Evolutionary conservation across 2,329 filamentous ascomycete species (phyloP).

Genomic region (Daldinia sp.): DNA sequence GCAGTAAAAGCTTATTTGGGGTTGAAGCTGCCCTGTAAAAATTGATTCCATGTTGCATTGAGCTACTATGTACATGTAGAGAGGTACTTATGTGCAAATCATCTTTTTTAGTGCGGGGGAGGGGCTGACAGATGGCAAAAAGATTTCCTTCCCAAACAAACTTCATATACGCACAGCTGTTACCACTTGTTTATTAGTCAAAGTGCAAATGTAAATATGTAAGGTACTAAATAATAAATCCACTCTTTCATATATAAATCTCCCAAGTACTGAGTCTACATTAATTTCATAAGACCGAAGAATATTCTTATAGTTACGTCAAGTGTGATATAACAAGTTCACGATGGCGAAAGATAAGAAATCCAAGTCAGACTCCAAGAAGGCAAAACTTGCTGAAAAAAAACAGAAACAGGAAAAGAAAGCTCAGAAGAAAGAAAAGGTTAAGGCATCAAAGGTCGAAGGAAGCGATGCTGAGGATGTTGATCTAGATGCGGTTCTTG

Average conservation of each 20-base stretch:
- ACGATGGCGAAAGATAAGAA: constrained; percentile 63
- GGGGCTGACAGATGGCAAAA: constrained; percentile 36
- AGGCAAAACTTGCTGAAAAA: constrained; percentile 69
- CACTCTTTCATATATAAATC: neutral
- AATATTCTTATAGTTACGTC: neutral
- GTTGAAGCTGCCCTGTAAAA: constrained; percentile 19
- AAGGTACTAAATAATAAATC: constrained; percentile 2
- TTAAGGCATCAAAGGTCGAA: constrained; percentile 75
- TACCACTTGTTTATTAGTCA: neutral
- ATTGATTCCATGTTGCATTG: constrained; percentile 10
- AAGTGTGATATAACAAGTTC: neutral
- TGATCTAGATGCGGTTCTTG: constrained; percentile 91
- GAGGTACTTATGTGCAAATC: neutral
- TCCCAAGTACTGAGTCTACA: neutral
- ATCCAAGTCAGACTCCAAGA: constrained; percentile 57
- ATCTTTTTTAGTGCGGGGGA: constrained; percentile 36
- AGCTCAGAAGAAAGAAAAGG: constrained; percentile 85
- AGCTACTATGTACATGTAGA: neutral
- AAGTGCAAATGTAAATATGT: neutral
- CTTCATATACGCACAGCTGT: constrained; percentile 8
- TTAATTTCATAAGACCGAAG: neutral
- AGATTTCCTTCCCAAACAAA: neutral
- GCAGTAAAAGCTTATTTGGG: constrained; percentile 23
- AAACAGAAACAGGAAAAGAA: constrained; percentile 88
- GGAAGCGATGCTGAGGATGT: constrained; percentile 93